Evolutionary conservation across 1,284 basidiomycete species (phyloP), one percentile per base, ranked within the genome.

Genomic region (Apiotrichum akiyoshidainum): DNA sequence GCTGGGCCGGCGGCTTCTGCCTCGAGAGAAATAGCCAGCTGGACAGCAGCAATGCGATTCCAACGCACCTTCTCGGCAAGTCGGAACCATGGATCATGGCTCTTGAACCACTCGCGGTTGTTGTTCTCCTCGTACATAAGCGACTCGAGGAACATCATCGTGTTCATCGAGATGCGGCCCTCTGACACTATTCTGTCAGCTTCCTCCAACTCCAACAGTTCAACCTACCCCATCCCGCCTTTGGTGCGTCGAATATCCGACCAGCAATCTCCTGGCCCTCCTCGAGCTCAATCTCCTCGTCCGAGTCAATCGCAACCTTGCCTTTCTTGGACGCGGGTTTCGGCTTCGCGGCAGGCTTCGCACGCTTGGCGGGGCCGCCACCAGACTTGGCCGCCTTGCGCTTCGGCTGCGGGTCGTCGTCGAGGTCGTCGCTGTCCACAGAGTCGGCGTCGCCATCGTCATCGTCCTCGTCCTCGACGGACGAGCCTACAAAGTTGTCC

Each of bases 111-210:
- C 71, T 90, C 85, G 16, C 92, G 83, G 69, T 95, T 90, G 62
- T 96, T 96, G 66, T 84, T 86, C 51, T 84, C 81, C 1, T 89
- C 89, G 63, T 90, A 84, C 68, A 83, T 81, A 47, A 96, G 79
- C 48, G 87, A 81, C 8, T 70, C 75, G 59, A 95, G 76, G 71
- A 95, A 95, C 68, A 88, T 79, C 35, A 96, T 74, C 1, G 89
- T 90, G 68, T 94, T 92, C 65, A 85, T 80, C 2, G 91, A 94
- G 70, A 96, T 86, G 70, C 87, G 86, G 3, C 92, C 92, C 8
- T 88, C 82, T 0, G 91, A 87, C 0, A 91, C 92, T 90, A 66
- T 57, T 17, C 26, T 19, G 53, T 60, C 11, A 64, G 59, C 49
- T 17, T 4, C 21, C 19, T 7, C 16, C 34, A 35, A 17, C 9